Conservation (phyloP, 2,329 filamentous ascomycete genomes). For the Paracoccidioides lutzii region DNA sequence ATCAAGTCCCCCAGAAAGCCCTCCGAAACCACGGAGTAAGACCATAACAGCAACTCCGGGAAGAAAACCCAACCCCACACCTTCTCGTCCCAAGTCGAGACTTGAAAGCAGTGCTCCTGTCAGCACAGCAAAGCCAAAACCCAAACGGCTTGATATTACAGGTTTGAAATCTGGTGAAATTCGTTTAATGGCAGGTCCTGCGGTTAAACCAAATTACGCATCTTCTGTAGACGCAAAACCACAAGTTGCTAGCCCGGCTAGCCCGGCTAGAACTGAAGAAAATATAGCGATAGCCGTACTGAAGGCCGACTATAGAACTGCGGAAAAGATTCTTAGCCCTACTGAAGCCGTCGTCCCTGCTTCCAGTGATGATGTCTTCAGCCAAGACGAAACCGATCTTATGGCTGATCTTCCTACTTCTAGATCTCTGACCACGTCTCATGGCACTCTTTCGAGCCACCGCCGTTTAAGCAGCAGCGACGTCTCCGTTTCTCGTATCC, state of each 20-base stretch:
- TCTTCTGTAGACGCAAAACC: conserved; percentile 9
- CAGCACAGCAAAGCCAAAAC: conserved; percentile 21
- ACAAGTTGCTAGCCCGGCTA: conserved; percentile 14
- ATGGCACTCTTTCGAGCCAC: conserved; percentile 3
- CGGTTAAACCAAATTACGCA: conserved; percentile 17
- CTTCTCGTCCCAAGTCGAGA: conserved; percentile 23
- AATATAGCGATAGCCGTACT: conserved; percentile 39
- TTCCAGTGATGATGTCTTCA: neutral
- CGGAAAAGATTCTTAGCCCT: conserved; percentile 11
- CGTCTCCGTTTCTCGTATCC: conserved; percentile 8
- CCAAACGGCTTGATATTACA: conserved; percentile 22
- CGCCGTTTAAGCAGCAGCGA: conserved; percentile 5
- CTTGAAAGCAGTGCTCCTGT: conserved; percentile 16
- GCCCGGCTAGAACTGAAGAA: conserved; percentile 22
- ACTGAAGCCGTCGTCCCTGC: neutral
- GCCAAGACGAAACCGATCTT: neutral
- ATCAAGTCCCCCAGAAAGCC: conserved; percentile 15
- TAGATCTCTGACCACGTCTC: neutral
- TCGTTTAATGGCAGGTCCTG: conserved; percentile 10
- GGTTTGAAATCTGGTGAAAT: conserved; percentile 18
- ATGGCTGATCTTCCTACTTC: neutral
- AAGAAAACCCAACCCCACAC: conserved; percentile 15
- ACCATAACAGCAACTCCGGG: conserved; percentile 19
- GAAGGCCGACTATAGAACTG: conserved; percentile 19
- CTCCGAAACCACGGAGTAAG: conserved; percentile 16